Percentiles rank a stretch among this genome's conserved stretches.
Evolutionary conservation across 1,139 yeast species (phyloP).

Genomic region (Sugiyamaella xylanicola): DNA sequence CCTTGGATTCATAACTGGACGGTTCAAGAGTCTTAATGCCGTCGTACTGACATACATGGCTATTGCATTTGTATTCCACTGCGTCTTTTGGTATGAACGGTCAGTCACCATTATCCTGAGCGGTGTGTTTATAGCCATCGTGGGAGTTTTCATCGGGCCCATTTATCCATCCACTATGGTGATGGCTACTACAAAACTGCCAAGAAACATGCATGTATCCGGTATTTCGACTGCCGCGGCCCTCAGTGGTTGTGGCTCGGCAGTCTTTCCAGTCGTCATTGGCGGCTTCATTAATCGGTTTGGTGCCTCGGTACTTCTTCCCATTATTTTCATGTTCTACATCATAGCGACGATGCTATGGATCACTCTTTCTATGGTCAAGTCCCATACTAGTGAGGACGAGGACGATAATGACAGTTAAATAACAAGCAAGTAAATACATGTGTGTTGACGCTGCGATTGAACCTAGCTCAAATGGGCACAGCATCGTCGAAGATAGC

Average conservation of each 20-base stretch:
- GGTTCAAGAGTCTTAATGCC: conserved; percentile 33
- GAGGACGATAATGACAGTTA: not conserved
- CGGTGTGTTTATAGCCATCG: conserved; percentile 47
- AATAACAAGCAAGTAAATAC: conserved; percentile 2
- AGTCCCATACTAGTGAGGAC: conserved; percentile 1
- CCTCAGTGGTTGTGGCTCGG: conserved; percentile 78
- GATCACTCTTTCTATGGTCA: conserved; percentile 21
- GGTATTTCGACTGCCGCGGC: conserved; percentile 78
- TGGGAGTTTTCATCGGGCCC: conserved; percentile 76
- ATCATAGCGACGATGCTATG: conserved; percentile 24
- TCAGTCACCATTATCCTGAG: conserved; percentile 20
- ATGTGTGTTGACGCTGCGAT: too few species aligned
- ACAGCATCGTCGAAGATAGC: too few species aligned
- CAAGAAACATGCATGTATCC: conserved; percentile 59
- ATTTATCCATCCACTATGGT: conserved; percentile 74
- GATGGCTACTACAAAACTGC: conserved; percentile 62
- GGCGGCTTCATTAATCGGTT: conserved; percentile 50
- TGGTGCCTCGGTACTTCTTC: conserved; percentile 28
- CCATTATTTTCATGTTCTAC: conserved; percentile 27
- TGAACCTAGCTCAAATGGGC: too few species aligned
- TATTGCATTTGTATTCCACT: conserved; percentile 31
- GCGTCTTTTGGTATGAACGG: conserved; percentile 30
- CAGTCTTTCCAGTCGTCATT: conserved; percentile 59
- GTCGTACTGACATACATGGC: conserved; percentile 30
- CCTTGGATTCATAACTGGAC: conserved; percentile 43